These are phyloP conservation scores for Trifolium pratense DNA, from an alignment of 306 rosid genomes.

Conservation along the genomic window DNA sequence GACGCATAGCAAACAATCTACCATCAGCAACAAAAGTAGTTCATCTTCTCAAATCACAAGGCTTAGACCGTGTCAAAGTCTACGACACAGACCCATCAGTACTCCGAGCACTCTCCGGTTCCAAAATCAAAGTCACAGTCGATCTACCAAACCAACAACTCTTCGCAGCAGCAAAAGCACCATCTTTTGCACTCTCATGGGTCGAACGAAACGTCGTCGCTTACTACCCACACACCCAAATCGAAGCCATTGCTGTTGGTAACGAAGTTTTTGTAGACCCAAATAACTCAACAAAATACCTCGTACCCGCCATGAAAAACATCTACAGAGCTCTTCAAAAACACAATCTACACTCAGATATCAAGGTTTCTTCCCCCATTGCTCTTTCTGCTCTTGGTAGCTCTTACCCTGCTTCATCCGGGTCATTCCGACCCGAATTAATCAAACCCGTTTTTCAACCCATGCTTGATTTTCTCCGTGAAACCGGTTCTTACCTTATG, in stretches of 20 bases:
- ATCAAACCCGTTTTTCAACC: slow-evolving; percentile 71
- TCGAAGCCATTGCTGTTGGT: slow-evolving; percentile 96
- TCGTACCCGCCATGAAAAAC: slow-evolving; percentile 88
- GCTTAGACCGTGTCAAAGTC: slow-evolving; percentile 69
- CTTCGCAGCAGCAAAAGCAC: slow-evolving; percentile 61
- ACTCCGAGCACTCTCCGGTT: slow-evolving; percentile 68
- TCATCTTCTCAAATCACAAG: slow-evolving; percentile 68
- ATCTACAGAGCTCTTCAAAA: slow-evolving; percentile 71
- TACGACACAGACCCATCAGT: slow-evolving; percentile 93
- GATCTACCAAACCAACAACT: slow-evolving; percentile 93
- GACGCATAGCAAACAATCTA: slow-evolving; percentile 81
- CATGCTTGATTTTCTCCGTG: slow-evolving; percentile 72
- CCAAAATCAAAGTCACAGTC: slow-evolving; percentile 79
- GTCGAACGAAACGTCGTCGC: slow-evolving; percentile 74
- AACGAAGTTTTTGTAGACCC: slow-evolving; percentile 95
- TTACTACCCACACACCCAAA: slow-evolving; percentile 74
- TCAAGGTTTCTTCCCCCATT: slow-evolving; percentile 89
- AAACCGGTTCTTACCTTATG: slow-evolving; percentile 86
- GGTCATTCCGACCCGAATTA: slow-evolving; percentile 84
- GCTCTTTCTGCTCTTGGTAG: slow-evolving; percentile 81
- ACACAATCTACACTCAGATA: slow-evolving; percentile 56
- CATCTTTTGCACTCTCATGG: slow-evolving; percentile 77
- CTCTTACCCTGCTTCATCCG: slow-evolving; percentile 90
- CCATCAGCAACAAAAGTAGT: slow-evolving; percentile 79
- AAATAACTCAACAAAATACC: slow-evolving; percentile 65